These are phyloP conservation scores for Aphanomyces invadans DNA, from an alignment of 352 stramenopile species.

Conservation along the genomic window DNA sequence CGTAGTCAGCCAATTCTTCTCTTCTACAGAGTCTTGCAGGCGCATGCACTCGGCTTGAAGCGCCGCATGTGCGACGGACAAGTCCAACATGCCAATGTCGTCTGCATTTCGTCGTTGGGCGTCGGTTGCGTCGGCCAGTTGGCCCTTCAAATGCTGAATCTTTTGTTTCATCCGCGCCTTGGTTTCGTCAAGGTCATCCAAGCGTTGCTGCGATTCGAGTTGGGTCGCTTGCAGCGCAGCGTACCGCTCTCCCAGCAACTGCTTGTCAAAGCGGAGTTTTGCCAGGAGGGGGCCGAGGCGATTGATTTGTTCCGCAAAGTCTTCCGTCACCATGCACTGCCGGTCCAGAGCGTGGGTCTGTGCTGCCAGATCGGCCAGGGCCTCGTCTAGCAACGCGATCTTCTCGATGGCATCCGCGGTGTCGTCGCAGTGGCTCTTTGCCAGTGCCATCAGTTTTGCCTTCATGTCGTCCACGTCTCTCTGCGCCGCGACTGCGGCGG, in stretches of 20 bases:
- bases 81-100: background rate
- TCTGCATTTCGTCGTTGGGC: background rate
- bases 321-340: background rate
- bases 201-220: background rate
- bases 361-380: background rate
- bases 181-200: background rate
- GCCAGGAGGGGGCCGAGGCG: background rate
- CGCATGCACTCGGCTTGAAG: background rate
- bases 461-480: background rate
- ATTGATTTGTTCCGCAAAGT: background rate
- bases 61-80: background rate
- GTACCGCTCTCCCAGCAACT: background rate
- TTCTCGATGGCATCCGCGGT: background rate
- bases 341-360: background rate
- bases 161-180: background rate
- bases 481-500: background rate
- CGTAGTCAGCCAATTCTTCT: background rate
- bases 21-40: background rate
- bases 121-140: background rate
- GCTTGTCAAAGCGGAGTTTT: constrained; percentile 4
- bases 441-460: constrained; percentile 6
- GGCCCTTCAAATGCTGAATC: background rate
- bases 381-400: background rate
- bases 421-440: constrained; percentile 16
- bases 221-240: background rate